Evolutionary conservation across 1,284 basidiomycete genomes (phyloP), one percentile per base, ranked within the genome.

Genomic region (Pascua sp.): DNA sequence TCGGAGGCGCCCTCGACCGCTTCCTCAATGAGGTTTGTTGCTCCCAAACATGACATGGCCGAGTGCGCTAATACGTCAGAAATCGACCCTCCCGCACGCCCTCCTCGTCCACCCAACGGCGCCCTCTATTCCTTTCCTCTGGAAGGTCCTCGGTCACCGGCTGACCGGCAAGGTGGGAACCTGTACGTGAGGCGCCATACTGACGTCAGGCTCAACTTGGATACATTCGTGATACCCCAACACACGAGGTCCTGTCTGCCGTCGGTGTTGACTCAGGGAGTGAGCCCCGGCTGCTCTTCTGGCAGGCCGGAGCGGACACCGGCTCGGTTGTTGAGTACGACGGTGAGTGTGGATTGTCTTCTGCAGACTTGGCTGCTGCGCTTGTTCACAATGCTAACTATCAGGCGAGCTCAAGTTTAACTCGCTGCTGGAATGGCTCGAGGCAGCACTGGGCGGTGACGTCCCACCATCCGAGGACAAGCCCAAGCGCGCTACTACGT

Each of bases 81-180:
- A 53, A 32, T 11, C 38, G 8, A n/a, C 42, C 42, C 76, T 84
- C 59, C 83, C 84, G 11, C 88, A 88, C 43, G 85, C 85, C 0
- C 78, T 95, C 13, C 83, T 95, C 13, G 62, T 79, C 86, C 68
- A 91, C 84, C 67, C 87, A 83, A 77, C 86, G 82, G 62, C 69
- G 9, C 88, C 86, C 61, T 87, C 86, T 48, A 84, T 90, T 5
- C 91, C 91, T 1, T 79, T 93, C 37, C 78, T 93, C 51, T 94
- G 91, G 91, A 86, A 89, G 69, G 86, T 89, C 5, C 82, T 94
- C 41, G 86, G 83, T 11, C 89, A 90, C 70, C 87, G 86, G 62
- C 88, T 87, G 72, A 73, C 82, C 53, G 83, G 83, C 54, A 80
- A 85, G 67, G 72, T 72, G 18, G 57, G 64, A n/a, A n/a, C n/a